Base-by-base conservation (phyloP, 805 yeast genomes). In the Zygoascus flipseniorum region DNA sequence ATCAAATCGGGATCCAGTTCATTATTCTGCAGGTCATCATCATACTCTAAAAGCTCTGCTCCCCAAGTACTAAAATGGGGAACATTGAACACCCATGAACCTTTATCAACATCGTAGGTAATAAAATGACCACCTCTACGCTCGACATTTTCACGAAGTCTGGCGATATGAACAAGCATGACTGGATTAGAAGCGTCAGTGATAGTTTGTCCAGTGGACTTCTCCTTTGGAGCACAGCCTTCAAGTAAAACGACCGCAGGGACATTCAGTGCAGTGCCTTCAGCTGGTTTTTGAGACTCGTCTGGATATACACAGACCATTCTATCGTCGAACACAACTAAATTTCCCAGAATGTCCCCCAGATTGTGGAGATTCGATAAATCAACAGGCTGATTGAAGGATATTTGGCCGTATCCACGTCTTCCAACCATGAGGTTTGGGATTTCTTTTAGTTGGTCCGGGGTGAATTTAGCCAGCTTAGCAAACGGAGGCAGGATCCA, bases 51-150 rank as follows among this genome's bases (percentile, higher is more conserved):
- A 13, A 62, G 64, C 14, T 59, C 62, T 41, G 93, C 69, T 6
- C 98, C 98, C 97, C 97, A 93, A 5, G 86, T 80, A 71, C 96
- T 89, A 63, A 93, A 93, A 71, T 93, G 99, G 60, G 85, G 82
- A 8, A 90, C 97, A 60, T 75, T 79, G 69, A 88, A 89, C 0
- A 84, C 81, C 89, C 90, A 89, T 4, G 78, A 69, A 37, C 88
- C 87, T 5, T 80, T 78, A 31, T 82, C 74, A 2, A 89, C 89
- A 61, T 86, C 89, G 64, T 83, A 89, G 4, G 89, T 83, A 13
- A 90, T 73, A 64, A 86, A 89, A 56, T 83, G 82, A 83, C 85
- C 88, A 5, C 90, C 96, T 35, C 73, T 76, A 58, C 75, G 69
- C 48, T 71, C 74, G 56, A 79, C 78, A 49, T 85, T 71, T 51